Evolutionary conservation across 2,329 filamentous ascomycete genomes (phyloP).

Genomic region (Zymoseptoria crescenta): DNA sequence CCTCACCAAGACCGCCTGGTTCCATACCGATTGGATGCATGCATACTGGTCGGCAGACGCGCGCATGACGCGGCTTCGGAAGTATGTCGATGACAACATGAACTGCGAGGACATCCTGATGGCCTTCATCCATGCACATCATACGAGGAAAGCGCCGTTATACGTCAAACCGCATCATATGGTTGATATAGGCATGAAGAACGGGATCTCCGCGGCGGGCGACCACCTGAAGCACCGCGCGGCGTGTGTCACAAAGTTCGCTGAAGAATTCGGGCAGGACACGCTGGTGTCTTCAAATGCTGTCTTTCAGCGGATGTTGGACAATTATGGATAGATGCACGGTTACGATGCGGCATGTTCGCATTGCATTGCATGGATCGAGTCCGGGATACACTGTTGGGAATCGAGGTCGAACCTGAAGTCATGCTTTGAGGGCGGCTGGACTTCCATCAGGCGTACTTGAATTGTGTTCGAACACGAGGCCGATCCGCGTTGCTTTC

Average conservation of each 20-base stretch:
- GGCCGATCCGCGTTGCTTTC: background rate
- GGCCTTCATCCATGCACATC: constrained; percentile 1
- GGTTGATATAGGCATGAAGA: background rate
- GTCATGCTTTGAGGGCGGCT: background rate
- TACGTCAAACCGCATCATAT: background rate
- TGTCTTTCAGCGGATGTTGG: background rate
- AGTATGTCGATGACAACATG: background rate
- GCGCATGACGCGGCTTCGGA: background rate
- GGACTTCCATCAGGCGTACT: background rate
- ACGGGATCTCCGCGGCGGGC: background rate
- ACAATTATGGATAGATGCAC: background rate
- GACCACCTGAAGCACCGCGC: background rate
- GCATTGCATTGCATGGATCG: background rate
- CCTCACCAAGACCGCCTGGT: background rate
- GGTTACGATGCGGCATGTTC: background rate
- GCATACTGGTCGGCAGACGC: background rate
- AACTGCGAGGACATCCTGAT: constrained; percentile 3
- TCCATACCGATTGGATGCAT: background rate
- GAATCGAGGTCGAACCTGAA: background rate
- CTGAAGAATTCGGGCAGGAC: background rate
- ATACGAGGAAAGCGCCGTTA: background rate
- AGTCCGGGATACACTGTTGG: background rate
- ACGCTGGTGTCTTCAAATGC: background rate
- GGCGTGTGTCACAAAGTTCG: background rate
- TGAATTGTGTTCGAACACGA: background rate